Percentiles rank a stretch among this genome's conserved stretches.
These are phyloP conservation scores for Pestalotiopsis sp. DNA, from an alignment of 2,329 filamentous ascomycete genomes.

Conservation along the genomic window DNA sequence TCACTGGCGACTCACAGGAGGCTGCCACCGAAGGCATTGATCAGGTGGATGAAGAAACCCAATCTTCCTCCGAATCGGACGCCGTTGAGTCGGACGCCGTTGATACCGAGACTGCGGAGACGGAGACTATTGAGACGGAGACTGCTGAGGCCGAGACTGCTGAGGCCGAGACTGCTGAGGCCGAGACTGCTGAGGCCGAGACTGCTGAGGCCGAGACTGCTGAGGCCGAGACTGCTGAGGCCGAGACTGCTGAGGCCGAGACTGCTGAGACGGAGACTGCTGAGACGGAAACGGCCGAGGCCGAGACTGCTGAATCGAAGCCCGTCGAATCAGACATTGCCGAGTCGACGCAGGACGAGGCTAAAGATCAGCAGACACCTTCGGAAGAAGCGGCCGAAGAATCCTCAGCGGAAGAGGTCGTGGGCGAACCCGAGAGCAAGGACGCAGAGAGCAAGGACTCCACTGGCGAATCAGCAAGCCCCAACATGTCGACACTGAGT, in stretches of 20 bases:
- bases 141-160: constrained; percentile 25
- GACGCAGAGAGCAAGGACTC: constrained; percentile 19
- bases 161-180: neutral
- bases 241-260: constrained; percentile 16
- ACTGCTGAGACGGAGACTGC: neutral
- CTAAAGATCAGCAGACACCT: neutral
- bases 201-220: neutral
- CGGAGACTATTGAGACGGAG: neutral
- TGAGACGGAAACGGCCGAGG: neutral
- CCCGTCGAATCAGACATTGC: neutral
- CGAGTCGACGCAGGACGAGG: neutral
- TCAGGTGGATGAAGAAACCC: neutral
- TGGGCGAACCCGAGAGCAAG: constrained; percentile 17
- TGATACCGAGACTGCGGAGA: constrained; percentile 16
- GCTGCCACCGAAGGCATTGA: constrained; percentile 10
- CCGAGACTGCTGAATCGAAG: neutral
- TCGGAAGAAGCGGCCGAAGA: constrained; percentile 14
- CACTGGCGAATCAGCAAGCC: constrained; percentile 28
- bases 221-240: constrained; percentile 21
- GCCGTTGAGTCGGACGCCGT: constrained; percentile 1
- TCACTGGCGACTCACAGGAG: constrained; percentile 37
- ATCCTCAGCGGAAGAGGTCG: constrained; percentile 20
- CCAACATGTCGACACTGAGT: constrained; percentile 35
- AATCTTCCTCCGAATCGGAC: constrained; percentile 10
- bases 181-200: neutral